Percentiles rank a stretch among this genome's conserved stretches.
These are phyloP conservation scores for Verticillium longisporum DNA, from an alignment of 2,329 filamentous ascomycete genomes.

Conservation along the genomic window DNA sequence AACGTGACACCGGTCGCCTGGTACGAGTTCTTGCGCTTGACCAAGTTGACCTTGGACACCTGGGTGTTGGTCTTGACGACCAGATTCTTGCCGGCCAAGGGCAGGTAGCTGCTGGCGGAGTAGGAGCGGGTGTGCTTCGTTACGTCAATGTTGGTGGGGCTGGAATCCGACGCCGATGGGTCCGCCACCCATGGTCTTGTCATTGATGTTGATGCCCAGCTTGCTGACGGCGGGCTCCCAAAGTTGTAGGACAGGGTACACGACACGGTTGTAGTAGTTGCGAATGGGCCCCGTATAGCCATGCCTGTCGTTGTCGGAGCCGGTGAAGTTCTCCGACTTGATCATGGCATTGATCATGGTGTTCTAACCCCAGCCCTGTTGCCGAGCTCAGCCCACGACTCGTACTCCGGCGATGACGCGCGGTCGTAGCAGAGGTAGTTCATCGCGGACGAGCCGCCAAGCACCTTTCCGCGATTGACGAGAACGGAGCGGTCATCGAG, in stretches of 20 bases:
- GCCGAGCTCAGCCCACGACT: conserved; percentile 28
- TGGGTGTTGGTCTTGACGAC: conserved; percentile 26
- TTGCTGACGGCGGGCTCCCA: conserved; percentile 11
- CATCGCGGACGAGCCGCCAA: conserved; percentile 39
- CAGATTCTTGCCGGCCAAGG: conserved; percentile 27
- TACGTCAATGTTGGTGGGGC: conserved; percentile 22
- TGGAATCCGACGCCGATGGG: conserved; percentile 17
- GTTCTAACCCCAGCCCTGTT: conserved; percentile 6
- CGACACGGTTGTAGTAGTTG: conserved; percentile 9
- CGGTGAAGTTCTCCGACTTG: conserved; percentile 19
- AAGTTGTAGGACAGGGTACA: conserved; percentile 2
- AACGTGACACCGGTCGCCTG: conserved; percentile 3
- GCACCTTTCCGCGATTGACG: conserved; percentile 38
- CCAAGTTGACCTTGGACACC: conserved; percentile 17
- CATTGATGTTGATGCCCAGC: conserved; percentile 6
- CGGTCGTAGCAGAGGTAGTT: conserved; percentile 35
- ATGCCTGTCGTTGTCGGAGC: conserved; percentile 8
- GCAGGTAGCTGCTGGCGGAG: conserved; percentile 23
- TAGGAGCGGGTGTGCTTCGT: conserved; percentile 20
- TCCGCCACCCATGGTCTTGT: conserved; percentile 5
- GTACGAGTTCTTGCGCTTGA: not conserved
- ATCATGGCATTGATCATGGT: conserved; percentile 23
- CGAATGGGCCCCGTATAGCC: conserved; percentile 15
- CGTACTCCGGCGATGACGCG: conserved; percentile 26
- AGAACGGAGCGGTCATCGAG: conserved; percentile 30